Conservation (phyloP, 2,329 filamentous ascomycete species). For the Colletotrichum brevisporum region DNA sequence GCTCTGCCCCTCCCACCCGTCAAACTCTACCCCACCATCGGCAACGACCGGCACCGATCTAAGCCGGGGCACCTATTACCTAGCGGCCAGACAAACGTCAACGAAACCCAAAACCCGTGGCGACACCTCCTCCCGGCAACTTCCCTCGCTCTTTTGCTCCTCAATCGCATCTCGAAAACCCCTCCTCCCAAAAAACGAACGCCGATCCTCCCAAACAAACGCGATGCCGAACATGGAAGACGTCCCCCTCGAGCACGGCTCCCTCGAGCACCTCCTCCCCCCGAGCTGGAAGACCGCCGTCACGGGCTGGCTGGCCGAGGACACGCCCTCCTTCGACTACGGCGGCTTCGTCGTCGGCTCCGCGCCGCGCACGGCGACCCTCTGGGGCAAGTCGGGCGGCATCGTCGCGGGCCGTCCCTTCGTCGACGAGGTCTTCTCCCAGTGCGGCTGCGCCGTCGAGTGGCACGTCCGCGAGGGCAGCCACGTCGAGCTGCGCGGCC, state of each 20-base stretch:
- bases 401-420: constrained; percentile 94
- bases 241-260: constrained; percentile 53
- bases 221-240: constrained; percentile 27
- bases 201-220: background rate
- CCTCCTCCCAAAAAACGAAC: background rate
- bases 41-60: constrained; percentile 22
- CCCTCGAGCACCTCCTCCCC: constrained; percentile 80
- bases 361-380: constrained; percentile 71
- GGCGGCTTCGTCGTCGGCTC: constrained; percentile 96
- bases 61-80: constrained; percentile 16
- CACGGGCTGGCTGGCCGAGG: constrained; percentile 90
- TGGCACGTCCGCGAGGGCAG: constrained; percentile 88
- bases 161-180: background rate
- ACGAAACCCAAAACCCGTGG: constrained; percentile 20
- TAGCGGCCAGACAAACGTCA: background rate
- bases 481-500: constrained; percentile 68
- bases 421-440: constrained; percentile 92
- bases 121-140: background rate
- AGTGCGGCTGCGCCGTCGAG: constrained; percentile 91
- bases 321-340: constrained; percentile 97
- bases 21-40: constrained; percentile 15
- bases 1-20: background rate
- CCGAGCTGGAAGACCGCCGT: constrained; percentile 87
- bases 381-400: constrained; percentile 80
- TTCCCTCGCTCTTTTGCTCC: background rate